Conservation (phyloP, 2,329 filamentous ascomycete species). For the Zarea fungicola region DNA sequence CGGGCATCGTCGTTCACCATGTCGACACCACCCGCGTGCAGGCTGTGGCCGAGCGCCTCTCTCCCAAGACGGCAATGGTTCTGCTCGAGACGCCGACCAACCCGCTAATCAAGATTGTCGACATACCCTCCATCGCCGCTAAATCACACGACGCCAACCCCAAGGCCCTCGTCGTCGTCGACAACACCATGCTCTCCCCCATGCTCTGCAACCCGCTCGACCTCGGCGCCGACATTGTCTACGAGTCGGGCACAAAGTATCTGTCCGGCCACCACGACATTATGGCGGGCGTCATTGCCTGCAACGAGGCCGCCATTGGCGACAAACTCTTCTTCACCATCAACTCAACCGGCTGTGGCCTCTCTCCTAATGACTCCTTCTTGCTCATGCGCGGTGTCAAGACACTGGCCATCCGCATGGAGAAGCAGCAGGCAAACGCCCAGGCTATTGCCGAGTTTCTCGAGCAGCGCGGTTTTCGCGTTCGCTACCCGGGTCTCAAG, state of each 20-base stretch:
- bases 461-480: conserved; percentile 84
- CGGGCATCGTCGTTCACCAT: conserved; percentile 90
- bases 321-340: conserved; percentile 96
- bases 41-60: conserved; percentile 63
- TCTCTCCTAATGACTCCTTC: conserved; percentile 94
- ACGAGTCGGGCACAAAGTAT: conserved; percentile 97
- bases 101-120: conserved; percentile 95
- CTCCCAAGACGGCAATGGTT: conserved; percentile 85
- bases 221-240: conserved; percentile 90
- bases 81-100: conserved; percentile 95
- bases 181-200: conserved; percentile 98
- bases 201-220: conserved; percentile 92
- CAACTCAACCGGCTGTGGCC: conserved; percentile 90
- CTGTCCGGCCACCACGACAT: conserved; percentile 97
- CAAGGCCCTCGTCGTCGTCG: conserved; percentile 79
- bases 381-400: conserved; percentile 93
- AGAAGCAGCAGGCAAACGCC: conserved; percentile 93
- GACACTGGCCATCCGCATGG: conserved; percentile 95
- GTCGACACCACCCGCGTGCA: conserved; percentile 85
- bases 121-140: conserved; percentile 74
- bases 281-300: conserved; percentile 94
- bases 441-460: conserved; percentile 89
- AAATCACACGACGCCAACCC: conserved; percentile 73
- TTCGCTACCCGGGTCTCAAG: conserved; percentile 89
- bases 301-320: conserved; percentile 75